phyloP scores from a whole-genome alignment of 1,284 basidiomycete species.

The Boletus calvinii region DNA sequence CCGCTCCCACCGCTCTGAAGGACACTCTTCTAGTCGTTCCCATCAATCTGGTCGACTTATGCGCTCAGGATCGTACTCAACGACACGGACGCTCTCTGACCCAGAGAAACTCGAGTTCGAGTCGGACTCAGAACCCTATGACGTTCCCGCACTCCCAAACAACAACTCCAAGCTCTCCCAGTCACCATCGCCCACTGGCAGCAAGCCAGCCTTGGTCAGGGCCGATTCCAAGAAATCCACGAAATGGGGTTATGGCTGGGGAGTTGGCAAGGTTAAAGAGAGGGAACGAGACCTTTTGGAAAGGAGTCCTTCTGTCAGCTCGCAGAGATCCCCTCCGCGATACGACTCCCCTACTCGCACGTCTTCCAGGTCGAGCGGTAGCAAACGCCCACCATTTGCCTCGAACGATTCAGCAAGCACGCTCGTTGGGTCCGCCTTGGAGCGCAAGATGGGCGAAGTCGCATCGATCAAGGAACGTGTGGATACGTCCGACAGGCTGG shows the following conservation, averaged over 20 bases:
- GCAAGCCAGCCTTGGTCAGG: constrained; percentile 44
- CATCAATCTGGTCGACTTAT: constrained; percentile 29
- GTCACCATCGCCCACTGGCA: constrained; percentile 31
- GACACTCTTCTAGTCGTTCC: constrained; percentile 23
- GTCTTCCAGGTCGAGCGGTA: constrained; percentile 41
- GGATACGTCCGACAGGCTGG: constrained; percentile 63
- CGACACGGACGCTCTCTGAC: constrained; percentile 30
- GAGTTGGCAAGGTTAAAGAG: constrained; percentile 58
- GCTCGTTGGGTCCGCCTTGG: constrained; percentile 66
- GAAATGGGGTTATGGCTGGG: constrained; percentile 70
- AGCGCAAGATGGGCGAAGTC: constrained; percentile 64
- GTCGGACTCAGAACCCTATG: constrained; percentile 59
- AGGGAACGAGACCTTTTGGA: constrained; percentile 43
- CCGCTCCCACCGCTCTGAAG: constrained; percentile 27
- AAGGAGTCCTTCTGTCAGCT: constrained; percentile 41
- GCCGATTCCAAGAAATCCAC: constrained; percentile 50
- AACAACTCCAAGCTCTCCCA: constrained; percentile 29
- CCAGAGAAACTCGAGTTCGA: constrained; percentile 50
- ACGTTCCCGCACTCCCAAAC: constrained; percentile 29
- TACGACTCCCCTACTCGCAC: constrained; percentile 39
- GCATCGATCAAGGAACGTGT: constrained; percentile 51
- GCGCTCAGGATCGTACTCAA: constrained; percentile 35
- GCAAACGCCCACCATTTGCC: constrained; percentile 46
- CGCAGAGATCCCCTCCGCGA: constrained; percentile 36
- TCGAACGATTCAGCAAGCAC: constrained; percentile 66